These are phyloP conservation scores for Psidium friedrichsthalianum DNA, from an alignment of 345 rosid genomes.

Conservation along the genomic window DNA sequence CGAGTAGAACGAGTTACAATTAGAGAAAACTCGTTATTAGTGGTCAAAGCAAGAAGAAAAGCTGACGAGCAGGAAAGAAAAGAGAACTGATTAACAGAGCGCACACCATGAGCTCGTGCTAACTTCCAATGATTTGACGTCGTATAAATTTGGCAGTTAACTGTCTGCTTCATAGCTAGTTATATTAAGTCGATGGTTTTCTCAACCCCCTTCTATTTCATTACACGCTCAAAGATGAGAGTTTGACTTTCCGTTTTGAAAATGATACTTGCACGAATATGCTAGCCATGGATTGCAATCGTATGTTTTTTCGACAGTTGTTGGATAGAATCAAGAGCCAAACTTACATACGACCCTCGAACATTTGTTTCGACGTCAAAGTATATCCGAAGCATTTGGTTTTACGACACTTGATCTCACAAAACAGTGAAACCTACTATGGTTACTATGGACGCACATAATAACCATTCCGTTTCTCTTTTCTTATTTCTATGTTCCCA, in stretches of 20 bases:
- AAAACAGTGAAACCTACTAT: no score
- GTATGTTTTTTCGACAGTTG: not conserved
- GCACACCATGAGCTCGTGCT: no score
- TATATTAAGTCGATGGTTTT: not conserved
- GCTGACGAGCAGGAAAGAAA: not conserved
- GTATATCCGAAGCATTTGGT: no score
- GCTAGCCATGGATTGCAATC: no score
- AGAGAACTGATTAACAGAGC: not conserved
- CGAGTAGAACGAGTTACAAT: not conserved
- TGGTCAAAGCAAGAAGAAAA: not conserved
- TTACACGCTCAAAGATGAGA: not conserved
- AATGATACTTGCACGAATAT: not conserved
- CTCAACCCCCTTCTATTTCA: no score
- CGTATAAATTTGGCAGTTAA: not conserved
- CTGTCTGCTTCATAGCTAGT: not conserved
- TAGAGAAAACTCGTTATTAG: not conserved
- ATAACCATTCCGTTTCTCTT: no score
- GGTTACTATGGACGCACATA: no score
- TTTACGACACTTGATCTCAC: no score
- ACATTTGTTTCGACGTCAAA: no score
- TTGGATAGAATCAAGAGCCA: no score
- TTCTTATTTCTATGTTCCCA: no score
- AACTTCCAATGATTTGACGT: not conserved
- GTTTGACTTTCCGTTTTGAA: not conserved
- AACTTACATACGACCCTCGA: no score